phyloP scores from a whole-genome alignment of 345 rosid genomes.

The Populus davidiana region DNA sequence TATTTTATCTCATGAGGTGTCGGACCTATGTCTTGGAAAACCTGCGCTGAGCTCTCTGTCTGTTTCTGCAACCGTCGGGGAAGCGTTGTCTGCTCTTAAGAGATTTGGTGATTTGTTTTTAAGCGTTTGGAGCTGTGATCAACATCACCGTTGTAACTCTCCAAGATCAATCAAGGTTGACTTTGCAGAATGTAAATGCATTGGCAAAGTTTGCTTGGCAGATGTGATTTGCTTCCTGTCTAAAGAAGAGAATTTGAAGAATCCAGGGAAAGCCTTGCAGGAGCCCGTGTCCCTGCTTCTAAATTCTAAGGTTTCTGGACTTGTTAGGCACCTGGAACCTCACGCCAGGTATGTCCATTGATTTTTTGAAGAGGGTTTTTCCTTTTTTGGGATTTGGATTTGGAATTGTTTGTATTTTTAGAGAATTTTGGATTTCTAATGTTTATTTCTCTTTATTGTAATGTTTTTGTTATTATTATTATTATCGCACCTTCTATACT shows the following conservation, averaged over 20 bases:
- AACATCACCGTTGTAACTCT: background rate
- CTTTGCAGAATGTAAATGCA: constrained; percentile 39
- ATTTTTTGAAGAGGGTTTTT: background rate
- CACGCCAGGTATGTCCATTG: constrained; percentile 40
- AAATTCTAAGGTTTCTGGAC: constrained; percentile 27
- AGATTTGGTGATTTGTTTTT: constrained; percentile 38
- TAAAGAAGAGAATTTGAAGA: constrained; percentile 42
- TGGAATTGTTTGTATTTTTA: background rate
- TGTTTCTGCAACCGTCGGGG: constrained; percentile 51
- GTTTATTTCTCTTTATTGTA: no score
- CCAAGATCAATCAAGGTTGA: background rate
- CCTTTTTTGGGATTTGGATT: background rate
- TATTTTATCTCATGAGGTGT: constrained; percentile 40
- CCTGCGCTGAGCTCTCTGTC: constrained; percentile 57
- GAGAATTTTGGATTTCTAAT: background rate
- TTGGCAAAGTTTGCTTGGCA: constrained; percentile 64
- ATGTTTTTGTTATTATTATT: no score
- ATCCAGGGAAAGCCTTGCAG: constrained; percentile 43
- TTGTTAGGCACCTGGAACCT: constrained; percentile 53
- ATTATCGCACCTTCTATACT: background rate
- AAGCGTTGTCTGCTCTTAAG: constrained; percentile 48
- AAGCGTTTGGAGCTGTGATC: constrained; percentile 58
- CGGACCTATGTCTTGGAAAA: constrained; percentile 69
- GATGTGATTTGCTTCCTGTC: constrained; percentile 59
- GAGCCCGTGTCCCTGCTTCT: constrained; percentile 37